Conservation (phyloP, 108 stramenopile species). For the Cyclotella distinguenda region DNA sequence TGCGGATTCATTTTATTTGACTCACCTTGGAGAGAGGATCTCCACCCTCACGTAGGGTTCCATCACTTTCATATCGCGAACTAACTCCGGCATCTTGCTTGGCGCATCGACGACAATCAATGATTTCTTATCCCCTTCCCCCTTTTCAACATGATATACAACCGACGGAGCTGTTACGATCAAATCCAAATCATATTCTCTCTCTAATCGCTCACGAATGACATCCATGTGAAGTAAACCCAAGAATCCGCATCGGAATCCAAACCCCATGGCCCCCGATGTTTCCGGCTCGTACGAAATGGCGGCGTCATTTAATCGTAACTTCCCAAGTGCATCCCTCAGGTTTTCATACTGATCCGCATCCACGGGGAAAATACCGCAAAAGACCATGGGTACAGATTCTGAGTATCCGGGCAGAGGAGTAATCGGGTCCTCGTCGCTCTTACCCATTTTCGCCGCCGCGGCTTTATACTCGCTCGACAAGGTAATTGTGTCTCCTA, state of each 20-base stretch:
- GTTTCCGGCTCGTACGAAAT: constrained; percentile 85
- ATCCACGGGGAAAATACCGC: constrained; percentile 95
- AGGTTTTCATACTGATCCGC: constrained; percentile 91
- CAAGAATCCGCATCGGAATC: constrained; percentile 96
- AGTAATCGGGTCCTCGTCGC: constrained; percentile 49
- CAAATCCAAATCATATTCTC: constrained; percentile 94
- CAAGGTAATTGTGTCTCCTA: constrained; percentile 93
- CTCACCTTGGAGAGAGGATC: constrained; percentile 69
- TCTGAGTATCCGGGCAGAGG: constrained; percentile 83
- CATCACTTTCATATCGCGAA: constrained; percentile 64
- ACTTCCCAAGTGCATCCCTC: constrained; percentile 87
- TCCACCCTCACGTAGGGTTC: constrained; percentile 94
- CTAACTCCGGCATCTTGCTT: constrained; percentile 91
- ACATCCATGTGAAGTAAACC: constrained; percentile 99
- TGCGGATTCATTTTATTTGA: not conserved
- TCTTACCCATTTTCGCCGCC: constrained; percentile 19
- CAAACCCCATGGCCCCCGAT: constrained; percentile 89
- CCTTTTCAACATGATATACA: constrained; percentile 83
- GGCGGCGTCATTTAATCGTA: constrained; percentile 93
- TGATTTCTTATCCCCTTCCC: constrained; percentile 49
- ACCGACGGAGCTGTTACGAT: constrained; percentile 98
- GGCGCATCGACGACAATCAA: constrained; percentile 83
- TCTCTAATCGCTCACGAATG: constrained; percentile 90
- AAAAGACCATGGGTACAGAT: constrained; percentile 94
- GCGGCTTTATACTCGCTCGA: constrained; percentile 73